A percentile compares a stretch with the other conserved stretches of the same genome.
These are phyloP conservation scores for Phytophthora idaei DNA, from an alignment of 352 stramenopile species.

Conservation along the genomic window DNA sequence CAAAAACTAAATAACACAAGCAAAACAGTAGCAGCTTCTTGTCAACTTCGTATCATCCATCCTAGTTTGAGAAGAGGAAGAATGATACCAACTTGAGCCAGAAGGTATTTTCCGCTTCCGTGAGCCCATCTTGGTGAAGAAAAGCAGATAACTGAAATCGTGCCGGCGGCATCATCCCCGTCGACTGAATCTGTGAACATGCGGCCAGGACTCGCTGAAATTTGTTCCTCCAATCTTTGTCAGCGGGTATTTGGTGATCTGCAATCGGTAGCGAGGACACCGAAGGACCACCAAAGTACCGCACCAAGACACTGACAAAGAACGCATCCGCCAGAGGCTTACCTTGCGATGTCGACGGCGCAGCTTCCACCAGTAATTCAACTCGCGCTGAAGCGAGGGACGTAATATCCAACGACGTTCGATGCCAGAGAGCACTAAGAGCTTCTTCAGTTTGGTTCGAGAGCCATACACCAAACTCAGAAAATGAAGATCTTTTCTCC, in stretches of 20 bases:
- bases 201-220: slow-evolving; percentile 37
- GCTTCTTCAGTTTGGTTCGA: slow-evolving; percentile 52
- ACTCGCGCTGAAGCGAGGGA: slow-evolving; percentile 44
- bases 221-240: slow-evolving; percentile 45
- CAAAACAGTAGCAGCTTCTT: slow-evolving; percentile 29
- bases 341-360: not conserved
- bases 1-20: slow-evolving; percentile 46
- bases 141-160: slow-evolving; percentile 43
- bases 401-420: slow-evolving; percentile 37
- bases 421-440: slow-evolving; percentile 44
- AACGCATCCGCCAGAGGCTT: slow-evolving; percentile 22
- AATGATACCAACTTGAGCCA: slow-evolving; percentile 70
- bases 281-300: slow-evolving; percentile 43
- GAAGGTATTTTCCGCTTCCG: slow-evolving; percentile 48
- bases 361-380: slow-evolving; percentile 31
- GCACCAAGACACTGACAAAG: slow-evolving; percentile 31
- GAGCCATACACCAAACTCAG: slow-evolving; percentile 49
- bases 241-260: slow-evolving; percentile 5
- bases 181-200: slow-evolving; percentile 18
- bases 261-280: slow-evolving; percentile 14
- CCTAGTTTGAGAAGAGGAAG: slow-evolving; percentile 53
- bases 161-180: slow-evolving; percentile 1
- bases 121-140: slow-evolving; percentile 37
- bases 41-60: not conserved
- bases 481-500: slow-evolving; percentile 12